phyloP scores from a whole-genome alignment of 768 basidiomycete genomes.

The Leucocoprinus leucothites region DNA sequence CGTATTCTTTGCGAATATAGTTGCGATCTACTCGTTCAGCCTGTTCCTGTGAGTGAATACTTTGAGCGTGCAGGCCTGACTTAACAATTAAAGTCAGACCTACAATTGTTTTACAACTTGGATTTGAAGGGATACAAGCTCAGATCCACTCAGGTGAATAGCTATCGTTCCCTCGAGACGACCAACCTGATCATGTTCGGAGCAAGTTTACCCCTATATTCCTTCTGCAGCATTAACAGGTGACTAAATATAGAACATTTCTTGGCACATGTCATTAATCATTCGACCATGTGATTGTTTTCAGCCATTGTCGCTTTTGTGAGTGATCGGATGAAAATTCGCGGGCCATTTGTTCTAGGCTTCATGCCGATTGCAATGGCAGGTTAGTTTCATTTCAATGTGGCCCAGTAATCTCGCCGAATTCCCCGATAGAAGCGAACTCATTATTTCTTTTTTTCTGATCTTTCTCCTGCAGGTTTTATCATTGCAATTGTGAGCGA shows the following conservation, averaged over 20 bases:
- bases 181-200: too few relatives aligned
- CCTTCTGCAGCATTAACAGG: conserved; percentile 25
- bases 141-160: conserved; percentile 17
- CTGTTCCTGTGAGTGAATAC: conserved; percentile 20
- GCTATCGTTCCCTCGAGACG: too few relatives aligned
- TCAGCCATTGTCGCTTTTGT: conserved; percentile 20
- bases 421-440: too few relatives aligned
- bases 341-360: conserved; percentile 21
- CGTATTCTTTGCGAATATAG: background rate
- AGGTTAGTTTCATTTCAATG: background rate
- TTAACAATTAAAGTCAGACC: conserved; percentile 9
- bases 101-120: conserved; percentile 27
- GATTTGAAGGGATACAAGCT: conserved; percentile 22
- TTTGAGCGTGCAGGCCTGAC: background rate
- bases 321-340: conserved; percentile 23
- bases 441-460: too few relatives aligned
- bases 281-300: background rate
- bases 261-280: background rate
- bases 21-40: conserved; percentile 24
- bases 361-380: conserved; percentile 22
- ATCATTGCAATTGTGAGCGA: conserved; percentile 23
- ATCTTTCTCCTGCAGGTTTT: conserved; percentile 19
- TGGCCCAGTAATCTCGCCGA: too few relatives aligned
- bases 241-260: background rate
- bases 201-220: conserved; percentile 25